These are phyloP conservation scores for Hordeum vulgare DNA, from an alignment of 176 grass and related monocot species.

Conservation along the genomic window DNA sequence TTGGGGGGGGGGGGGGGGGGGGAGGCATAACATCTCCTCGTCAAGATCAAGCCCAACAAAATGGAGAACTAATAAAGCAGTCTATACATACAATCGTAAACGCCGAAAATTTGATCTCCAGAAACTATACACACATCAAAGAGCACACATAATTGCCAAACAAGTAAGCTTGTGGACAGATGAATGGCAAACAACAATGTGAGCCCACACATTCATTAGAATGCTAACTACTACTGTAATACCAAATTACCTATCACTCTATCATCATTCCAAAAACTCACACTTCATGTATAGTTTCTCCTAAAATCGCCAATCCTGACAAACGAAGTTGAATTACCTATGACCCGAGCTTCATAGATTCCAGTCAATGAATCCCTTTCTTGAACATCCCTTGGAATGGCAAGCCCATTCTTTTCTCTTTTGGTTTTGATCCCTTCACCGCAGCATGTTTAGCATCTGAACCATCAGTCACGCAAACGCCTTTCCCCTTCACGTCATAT, in stretches of 20 bases:
- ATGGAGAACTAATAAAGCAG: neutral
- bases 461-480: neutral
- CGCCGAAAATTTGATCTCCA: neutral
- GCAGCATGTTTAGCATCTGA: neutral
- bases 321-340: neutral
- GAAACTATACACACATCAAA: conserved; percentile 3
- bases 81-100: neutral
- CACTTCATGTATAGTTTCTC: neutral
- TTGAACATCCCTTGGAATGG: conserved; percentile 32
- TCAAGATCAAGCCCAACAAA: too few species aligned
- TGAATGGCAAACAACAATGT: neutral
- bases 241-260: neutral
- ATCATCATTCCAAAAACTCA: neutral
- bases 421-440: conserved; percentile 12
- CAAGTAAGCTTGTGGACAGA: neutral
- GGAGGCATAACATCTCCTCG: too few species aligned
- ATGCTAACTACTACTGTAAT: neutral
- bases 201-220: neutral
- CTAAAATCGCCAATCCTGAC: neutral
- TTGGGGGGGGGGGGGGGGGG: too few species aligned
- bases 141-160: conserved; percentile 12
- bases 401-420: conserved; percentile 3
- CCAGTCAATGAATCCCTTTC: conserved; percentile 31
- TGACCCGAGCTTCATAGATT: conserved; percentile 14
- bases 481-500: conserved; percentile 34